A percentile compares a stretch with the other conserved stretches of the same genome.
These are phyloP conservation scores for Brassica hybrid DNA, from an alignment of 441 rosid genomes.

Conservation along the genomic window DNA sequence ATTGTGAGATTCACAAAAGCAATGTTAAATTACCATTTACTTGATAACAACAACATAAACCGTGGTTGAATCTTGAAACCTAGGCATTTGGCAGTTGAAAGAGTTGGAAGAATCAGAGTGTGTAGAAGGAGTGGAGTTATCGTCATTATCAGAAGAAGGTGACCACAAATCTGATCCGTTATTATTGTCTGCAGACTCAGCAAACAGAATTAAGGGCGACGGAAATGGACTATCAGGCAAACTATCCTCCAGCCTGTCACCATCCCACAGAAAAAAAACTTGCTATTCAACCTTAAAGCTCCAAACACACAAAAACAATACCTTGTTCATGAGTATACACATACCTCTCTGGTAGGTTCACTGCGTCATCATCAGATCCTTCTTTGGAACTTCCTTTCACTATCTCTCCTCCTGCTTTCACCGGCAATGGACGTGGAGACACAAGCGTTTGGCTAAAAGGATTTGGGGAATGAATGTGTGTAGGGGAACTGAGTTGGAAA, in stretches of 20 bases:
- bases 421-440: conserved; percentile 51
- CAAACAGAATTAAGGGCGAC: conserved; percentile 38
- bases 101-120: conserved; percentile 46
- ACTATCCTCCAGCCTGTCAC: conserved; percentile 45
- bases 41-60: conserved; percentile 5
- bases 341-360: conserved; percentile 63
- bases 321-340: background rate
- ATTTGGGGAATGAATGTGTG: conserved; percentile 53
- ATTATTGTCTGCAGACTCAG: conserved; percentile 35
- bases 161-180: conserved; percentile 42
- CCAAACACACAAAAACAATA: background rate
- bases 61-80: conserved; percentile 46
- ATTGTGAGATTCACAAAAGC: conserved; percentile 5
- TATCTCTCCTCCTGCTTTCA: conserved; percentile 27
- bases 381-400: conserved; percentile 52
- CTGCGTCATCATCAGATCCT: conserved; percentile 49
- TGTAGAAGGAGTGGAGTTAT: conserved; percentile 40
- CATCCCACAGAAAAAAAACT: conserved; percentile 20
- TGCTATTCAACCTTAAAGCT: conserved; percentile 9
- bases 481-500: conserved; percentile 58
- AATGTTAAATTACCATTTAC: conserved; percentile 18
- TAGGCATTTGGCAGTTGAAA: conserved; percentile 74
- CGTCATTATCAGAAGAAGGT: conserved; percentile 51
- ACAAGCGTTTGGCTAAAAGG: conserved; percentile 55
- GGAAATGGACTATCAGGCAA: conserved; percentile 48